Percentiles rank a stretch among this genome's conserved stretches.
Evolutionary conservation across 176 grass and related monocot genomes (phyloP).

Genomic region (Aegilops sharonensis): DNA sequence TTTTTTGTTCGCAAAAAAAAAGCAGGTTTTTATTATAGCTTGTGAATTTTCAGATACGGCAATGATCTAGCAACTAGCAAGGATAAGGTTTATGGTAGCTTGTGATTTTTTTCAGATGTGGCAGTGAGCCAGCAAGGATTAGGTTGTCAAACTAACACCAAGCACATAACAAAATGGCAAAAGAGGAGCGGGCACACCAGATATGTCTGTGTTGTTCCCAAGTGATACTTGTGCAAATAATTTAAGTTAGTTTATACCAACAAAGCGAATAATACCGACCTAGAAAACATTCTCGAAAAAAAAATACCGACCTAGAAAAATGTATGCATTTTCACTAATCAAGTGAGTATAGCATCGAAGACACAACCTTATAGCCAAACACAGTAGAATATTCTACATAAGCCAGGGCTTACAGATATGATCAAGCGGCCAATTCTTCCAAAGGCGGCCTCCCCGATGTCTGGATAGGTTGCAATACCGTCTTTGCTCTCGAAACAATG

Average conservation of each 20-base stretch:
- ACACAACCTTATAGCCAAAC: neutral
- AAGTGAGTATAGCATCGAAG: neutral
- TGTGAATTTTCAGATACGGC: neutral
- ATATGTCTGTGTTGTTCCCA: neutral
- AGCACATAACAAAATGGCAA: neutral
- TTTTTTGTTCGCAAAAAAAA: neutral
- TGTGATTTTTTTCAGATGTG: neutral
- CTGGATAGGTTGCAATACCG: slow-evolving; percentile 83
- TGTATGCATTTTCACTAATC: neutral
- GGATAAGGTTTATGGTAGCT: neutral
- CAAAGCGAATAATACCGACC: neutral
- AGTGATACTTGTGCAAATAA: neutral
- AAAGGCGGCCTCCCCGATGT: slow-evolving; percentile 96
- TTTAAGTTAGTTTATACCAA: neutral
- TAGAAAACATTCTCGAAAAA: neutral
- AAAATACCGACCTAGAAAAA: neutral
- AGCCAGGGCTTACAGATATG: slow-evolving; percentile 61
- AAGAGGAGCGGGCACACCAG: neutral
- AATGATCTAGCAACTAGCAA: neutral
- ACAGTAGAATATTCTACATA: slow-evolving; percentile 11
- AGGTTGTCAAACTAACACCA: neutral
- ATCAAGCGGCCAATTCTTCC: slow-evolving; percentile 77
- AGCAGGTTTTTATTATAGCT: neutral
- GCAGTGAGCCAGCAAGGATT: neutral
- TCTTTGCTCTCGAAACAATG: slow-evolving; percentile 91